Percentiles rank a stretch among this genome's conserved stretches.
Conservation (phyloP, 2,329 filamentous ascomycete species). For the Didymosphaeria variabile region DNA sequence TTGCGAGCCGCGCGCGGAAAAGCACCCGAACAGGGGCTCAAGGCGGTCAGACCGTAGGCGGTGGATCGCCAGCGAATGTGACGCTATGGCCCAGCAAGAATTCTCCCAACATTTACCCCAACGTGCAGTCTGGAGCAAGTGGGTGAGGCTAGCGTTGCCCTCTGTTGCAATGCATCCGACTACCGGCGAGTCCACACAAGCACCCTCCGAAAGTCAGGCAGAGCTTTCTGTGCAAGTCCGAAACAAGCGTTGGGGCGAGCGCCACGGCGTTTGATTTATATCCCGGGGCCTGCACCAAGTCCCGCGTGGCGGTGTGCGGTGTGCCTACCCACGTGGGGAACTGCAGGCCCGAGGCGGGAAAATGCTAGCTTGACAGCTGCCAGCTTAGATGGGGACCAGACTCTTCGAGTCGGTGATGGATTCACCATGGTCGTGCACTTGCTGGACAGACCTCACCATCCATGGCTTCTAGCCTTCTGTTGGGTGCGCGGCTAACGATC, state of each 20-base stretch:
- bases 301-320: conserved; percentile 11
- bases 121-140: conserved; percentile 5
- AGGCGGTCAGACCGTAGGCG: conserved; percentile 28
- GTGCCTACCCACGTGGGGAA: conserved; percentile 26
- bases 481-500: not conserved
- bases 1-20: conserved; percentile 21
- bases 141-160: not conserved
- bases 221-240: not conserved
- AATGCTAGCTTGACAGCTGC: conserved; percentile 12
- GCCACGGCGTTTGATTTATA: not conserved
- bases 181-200: not conserved
- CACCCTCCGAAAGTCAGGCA: not conserved
- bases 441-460: not conserved
- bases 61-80: conserved; percentile 22
- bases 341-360: not conserved
- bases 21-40: conserved; percentile 21
- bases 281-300: conserved; percentile 18
- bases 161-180: conserved; percentile 5
- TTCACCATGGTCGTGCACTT: not conserved
- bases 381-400: conserved; percentile 6
- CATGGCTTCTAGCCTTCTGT: not conserved
- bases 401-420: not conserved
- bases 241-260: conserved; percentile 2
- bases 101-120: conserved; percentile 23
- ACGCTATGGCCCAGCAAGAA: conserved; percentile 22